Base-by-base conservation (phyloP, 2,329 filamentous ascomycete genomes). In the Penicillium italicum region DNA sequence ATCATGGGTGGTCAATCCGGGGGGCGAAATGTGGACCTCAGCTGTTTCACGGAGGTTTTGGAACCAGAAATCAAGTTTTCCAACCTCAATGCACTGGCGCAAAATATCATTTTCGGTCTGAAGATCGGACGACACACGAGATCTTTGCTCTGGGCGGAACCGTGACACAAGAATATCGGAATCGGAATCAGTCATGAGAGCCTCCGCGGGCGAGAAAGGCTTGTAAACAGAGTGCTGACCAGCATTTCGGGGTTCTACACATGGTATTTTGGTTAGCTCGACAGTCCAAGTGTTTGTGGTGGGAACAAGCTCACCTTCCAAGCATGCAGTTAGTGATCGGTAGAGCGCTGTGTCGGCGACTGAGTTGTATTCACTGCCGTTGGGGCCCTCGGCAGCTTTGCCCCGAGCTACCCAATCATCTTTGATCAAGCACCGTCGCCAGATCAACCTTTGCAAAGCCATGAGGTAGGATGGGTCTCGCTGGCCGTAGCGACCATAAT, bases 381-480 rank as follows among this genome's bases (percentile, higher is more conserved):
- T 91, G 54, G 85, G 84, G 69, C 89, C 88, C 56, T 87, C 80
- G 45, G 87, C 84, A 0, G 89, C 93, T 62, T 90, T 85, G 68
- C 94, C 93, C 68, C 95, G 82, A 56, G 78, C 79, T 26, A 82
- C 78, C 94, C 94, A 99, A 69, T 97, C 85, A 70, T 97, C 92
- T 47, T 86, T 85, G 62, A 93, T 82, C 66, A 89, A 89, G 58
- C 91, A 87, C 51, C 94, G 85, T 68, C 94, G 88, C 94, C 94
- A 99, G 59, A 97, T 89, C 26, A 72, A 54, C 36, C 69, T 70
- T 6, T 66, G 67, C 42, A 72, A 54, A 30, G 68, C 62, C 45
- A 55, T 55, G 47, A 63, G 41, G 42, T 66, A 68, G 12, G 60
- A 60, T 11, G 64, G 61, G 78, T 85, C 61, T 76, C 78, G 64